These are phyloP conservation scores for Entomortierella lignicola DNA, from an alignment of 192 early-diverging fungal genomes.

Conservation along the genomic window DNA sequence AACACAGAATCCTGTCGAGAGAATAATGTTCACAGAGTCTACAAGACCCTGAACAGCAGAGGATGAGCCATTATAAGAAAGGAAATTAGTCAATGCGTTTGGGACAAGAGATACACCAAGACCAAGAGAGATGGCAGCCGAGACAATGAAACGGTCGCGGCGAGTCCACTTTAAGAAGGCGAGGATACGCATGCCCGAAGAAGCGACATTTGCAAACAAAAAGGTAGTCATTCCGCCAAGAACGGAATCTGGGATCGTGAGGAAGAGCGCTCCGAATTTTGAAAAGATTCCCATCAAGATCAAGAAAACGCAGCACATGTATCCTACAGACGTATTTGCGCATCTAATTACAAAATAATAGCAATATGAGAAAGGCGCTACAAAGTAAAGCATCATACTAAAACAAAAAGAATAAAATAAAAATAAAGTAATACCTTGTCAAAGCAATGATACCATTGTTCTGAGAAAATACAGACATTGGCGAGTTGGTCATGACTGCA, in stretches of 20 bases:
- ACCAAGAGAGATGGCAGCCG: constrained; percentile 57
- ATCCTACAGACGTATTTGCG: constrained; percentile 61
- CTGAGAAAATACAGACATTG: constrained; percentile 66
- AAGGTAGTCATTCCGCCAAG: constrained; percentile 68
- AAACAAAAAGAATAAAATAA: neutral
- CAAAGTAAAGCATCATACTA: neutral
- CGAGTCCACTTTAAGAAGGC: constrained; percentile 64
- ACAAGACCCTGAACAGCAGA: constrained; percentile 51
- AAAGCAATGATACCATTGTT: constrained; percentile 68
- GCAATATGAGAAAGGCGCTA: neutral
- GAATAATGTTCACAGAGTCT: constrained; percentile 55
- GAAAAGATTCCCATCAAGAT: constrained; percentile 64
- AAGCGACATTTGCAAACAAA: constrained; percentile 63
- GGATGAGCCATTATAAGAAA: constrained; percentile 29
- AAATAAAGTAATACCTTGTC: constrained; percentile 46
- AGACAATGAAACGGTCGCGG: constrained; percentile 64
- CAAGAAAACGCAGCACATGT: constrained; percentile 60
- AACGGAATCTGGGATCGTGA: constrained; percentile 59
- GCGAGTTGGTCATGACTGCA: constrained; percentile 64
- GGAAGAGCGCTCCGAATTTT: constrained; percentile 61
- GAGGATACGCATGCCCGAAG: constrained; percentile 65
- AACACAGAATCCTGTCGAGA: constrained; percentile 58
- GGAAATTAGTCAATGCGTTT: constrained; percentile 41
- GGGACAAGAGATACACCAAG: constrained; percentile 61
- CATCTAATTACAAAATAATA: constrained; percentile 30